phyloP scores from a whole-genome alignment of 2,329 filamentous ascomycete species.

The Cercospora zeae-maydis region DNA sequence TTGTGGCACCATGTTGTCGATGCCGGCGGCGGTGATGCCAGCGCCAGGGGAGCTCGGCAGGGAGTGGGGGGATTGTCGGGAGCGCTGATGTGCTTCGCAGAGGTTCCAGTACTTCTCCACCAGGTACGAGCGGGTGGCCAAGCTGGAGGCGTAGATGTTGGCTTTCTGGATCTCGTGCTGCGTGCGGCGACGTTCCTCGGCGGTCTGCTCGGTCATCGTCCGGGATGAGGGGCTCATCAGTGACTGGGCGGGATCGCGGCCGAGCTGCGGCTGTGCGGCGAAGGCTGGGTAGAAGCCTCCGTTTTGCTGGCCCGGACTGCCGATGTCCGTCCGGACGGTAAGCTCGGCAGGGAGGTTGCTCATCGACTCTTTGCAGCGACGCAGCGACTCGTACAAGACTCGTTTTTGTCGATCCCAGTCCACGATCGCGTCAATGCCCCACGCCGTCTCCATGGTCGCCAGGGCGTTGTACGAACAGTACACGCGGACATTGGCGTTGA shows the following conservation, averaged over 20 bases:
- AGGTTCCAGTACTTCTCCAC: slow-evolving; percentile 83
- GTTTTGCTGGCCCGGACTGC: slow-evolving; percentile 29
- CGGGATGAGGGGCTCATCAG: slow-evolving; percentile 36
- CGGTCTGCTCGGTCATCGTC: slow-evolving; percentile 31
- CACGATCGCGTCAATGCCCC: slow-evolving; percentile 72
- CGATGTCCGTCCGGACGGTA: slow-evolving; percentile 51
- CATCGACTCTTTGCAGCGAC: slow-evolving; percentile 65
- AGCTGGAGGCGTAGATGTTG: slow-evolving; percentile 78
- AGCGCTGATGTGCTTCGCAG: slow-evolving; percentile 57
- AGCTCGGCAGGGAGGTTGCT: slow-evolving; percentile 67
- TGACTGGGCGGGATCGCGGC: slow-evolving; percentile 28
- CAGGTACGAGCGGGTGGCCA: slow-evolving; percentile 77
- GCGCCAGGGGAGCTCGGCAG: slow-evolving; percentile 35
- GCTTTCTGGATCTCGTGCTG: slow-evolving; percentile 90
- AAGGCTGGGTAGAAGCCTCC: slow-evolving; percentile 27
- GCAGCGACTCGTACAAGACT: slow-evolving; percentile 67
- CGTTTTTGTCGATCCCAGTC: slow-evolving; percentile 74
- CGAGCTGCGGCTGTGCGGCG: slow-evolving; percentile 23
- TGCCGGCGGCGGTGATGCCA: slow-evolving; percentile 38
- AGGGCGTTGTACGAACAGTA: slow-evolving; percentile 77
- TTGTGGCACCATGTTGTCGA: slow-evolving; percentile 35
- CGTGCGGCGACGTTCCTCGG: slow-evolving; percentile 47
- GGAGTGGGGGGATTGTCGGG: slow-evolving; percentile 38
- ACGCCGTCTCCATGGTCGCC: slow-evolving; percentile 75
- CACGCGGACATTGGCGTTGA: slow-evolving; percentile 73